These are phyloP conservation scores for Flaveria trinervia DNA, from an alignment of 129 eudicot species.

Conservation along the genomic window DNA sequence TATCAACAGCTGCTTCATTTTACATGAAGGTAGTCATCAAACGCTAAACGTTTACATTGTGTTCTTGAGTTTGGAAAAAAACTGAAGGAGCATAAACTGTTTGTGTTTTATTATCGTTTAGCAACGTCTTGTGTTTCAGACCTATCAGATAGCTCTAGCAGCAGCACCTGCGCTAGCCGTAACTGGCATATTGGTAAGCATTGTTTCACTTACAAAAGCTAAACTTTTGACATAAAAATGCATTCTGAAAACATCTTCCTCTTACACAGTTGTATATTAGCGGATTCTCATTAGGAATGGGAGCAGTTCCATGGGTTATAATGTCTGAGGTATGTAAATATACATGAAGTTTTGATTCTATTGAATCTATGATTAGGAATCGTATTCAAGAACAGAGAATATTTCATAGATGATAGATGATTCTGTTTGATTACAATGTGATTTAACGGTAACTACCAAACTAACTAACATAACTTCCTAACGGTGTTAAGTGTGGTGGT, in stretches of 20 bases:
- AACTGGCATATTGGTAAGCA: conserved; percentile 75
- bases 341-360: no score
- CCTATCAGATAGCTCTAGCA: conserved; percentile 46
- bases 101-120: not conserved
- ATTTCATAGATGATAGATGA: no score
- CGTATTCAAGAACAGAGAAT: no score
- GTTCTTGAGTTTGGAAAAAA: not conserved
- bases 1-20: conserved; percentile 63
- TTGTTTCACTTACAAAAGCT: not conserved
- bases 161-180: conserved; percentile 78
- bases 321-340: conserved; percentile 81
- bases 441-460: no score
- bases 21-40: conserved; percentile 59
- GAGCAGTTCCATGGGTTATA: conserved; percentile 94
- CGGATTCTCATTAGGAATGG: conserved; percentile 82
- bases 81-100: not conserved
- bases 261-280: conserved; percentile 56
- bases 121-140: conserved; percentile 38
- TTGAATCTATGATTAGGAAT: no score
- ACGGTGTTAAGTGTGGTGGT: no score
- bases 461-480: no score
- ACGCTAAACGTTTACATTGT: conserved; percentile 1
- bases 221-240: not conserved
- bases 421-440: no score
- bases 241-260: conserved; percentile 11